Conservation (phyloP, 208 protist species). For the Crithidia brevicula region DNA sequence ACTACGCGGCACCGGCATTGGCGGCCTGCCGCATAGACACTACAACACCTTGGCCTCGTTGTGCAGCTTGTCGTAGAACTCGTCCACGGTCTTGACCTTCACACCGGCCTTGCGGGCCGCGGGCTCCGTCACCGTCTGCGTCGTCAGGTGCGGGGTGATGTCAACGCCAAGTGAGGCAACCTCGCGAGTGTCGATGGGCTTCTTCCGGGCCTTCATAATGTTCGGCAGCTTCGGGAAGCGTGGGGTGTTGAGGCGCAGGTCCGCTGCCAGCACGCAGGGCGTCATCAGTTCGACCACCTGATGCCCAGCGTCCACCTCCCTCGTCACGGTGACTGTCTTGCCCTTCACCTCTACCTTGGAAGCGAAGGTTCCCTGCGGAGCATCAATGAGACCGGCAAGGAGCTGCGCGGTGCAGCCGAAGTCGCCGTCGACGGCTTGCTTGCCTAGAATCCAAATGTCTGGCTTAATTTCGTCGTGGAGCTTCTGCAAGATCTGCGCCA, state of each 20-base stretch:
- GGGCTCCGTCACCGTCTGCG: constrained; percentile 83
- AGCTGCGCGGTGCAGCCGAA: constrained; percentile 95
- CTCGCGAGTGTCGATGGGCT: constrained; percentile 88
- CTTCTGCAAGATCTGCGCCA: constrained; percentile 94
- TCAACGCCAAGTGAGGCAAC: constrained; percentile 86
- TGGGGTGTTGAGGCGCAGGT: constrained; percentile 96
- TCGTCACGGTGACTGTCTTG: constrained; percentile 86
- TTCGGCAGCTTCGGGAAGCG: constrained; percentile 97
- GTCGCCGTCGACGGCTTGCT: constrained; percentile 98
- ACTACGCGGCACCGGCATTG: too few relatives aligned
- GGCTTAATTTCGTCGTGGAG: constrained; percentile 89
- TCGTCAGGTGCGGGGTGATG: constrained; percentile 66
- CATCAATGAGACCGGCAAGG: constrained; percentile 92
- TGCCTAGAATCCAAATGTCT: constrained; percentile 93
- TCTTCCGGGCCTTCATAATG: constrained; percentile 98
- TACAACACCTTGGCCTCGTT: constrained; percentile 92
- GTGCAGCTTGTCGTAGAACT: constrained; percentile 93
- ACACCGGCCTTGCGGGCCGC: constrained; percentile 79
- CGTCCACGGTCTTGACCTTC: constrained; percentile 91
- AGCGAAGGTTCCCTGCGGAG: constrained; percentile 95
- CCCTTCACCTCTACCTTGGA: constrained; percentile 84
- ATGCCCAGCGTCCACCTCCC: constrained; percentile 96
- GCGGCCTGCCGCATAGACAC: too few relatives aligned
- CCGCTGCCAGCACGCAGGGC: constrained; percentile 88
- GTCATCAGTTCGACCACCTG: constrained; percentile 89